Base-by-base conservation (phyloP, 108 stramenopile species). In the Nitzschia sp. region DNA sequence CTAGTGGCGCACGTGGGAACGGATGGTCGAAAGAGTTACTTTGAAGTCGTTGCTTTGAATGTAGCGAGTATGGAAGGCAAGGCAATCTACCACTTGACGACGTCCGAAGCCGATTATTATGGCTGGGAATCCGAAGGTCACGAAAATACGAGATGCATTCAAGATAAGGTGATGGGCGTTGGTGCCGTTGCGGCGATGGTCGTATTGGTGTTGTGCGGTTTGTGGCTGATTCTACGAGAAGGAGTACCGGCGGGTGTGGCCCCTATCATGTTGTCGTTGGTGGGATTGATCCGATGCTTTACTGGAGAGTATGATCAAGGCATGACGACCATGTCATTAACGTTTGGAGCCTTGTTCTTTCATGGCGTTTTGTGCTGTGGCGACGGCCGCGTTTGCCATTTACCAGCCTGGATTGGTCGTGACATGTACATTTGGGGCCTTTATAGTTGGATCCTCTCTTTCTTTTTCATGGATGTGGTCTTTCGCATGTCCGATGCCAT, bases 391-490 rank as follows among this genome's bases (percentile, higher is more conserved):
- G n/a, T 63, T 27, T 46, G 62, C 3, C 62, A 42, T 11, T 21
- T 63, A 28, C 62, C 62, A 3, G 13, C 36, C 24, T 63, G 62
- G 62, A 63, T 63, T 21, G 62, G 62, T 11, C 62, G 62, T 17
- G 62, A 63, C 42, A 63, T 63, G 62, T 63, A 46, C 17, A 4
- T 63, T 5, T 63, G 62, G 62, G 62, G 45, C 24, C 27, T 63
- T 2, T 63, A 63, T 17, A 46, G 42, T 46, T 63, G 62, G 62
- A 63, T 63, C n/a, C 9, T 46, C 2, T 30, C 62, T 13, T 63
- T 34, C 29, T 46, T 63, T 23, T 9, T 46, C 1, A 46, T 46
- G 27, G 62, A 63, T 63, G 1, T 63, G 3, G 2, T 63, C 25
- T 63, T 46, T 25, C 24, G 26, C 25, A 28, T 47, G 36, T n/a